Evolutionary conservation across 2,329 filamentous ascomycete species (phyloP).

Genomic region (Aureobasidium pullulans): DNA sequence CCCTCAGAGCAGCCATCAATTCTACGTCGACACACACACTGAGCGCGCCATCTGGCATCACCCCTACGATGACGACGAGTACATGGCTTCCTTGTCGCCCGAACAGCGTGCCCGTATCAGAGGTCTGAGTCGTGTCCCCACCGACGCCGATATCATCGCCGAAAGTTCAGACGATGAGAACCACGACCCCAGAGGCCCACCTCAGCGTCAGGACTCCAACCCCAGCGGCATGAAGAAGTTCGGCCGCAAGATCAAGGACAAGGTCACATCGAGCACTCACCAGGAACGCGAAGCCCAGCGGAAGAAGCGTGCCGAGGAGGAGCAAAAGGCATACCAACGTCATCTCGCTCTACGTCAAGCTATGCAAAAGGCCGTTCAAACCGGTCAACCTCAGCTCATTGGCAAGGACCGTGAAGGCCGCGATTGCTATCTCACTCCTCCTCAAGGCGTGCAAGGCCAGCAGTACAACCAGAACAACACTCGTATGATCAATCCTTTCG

Average conservation of each 20-base stretch:
- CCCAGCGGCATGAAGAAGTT: slow-evolving; percentile 31
- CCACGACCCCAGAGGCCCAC: slow-evolving; percentile 21
- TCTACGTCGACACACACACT: slow-evolving; percentile 53
- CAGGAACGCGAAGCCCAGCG: slow-evolving; percentile 45
- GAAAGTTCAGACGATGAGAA: slow-evolving; percentile 42
- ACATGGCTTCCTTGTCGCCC: slow-evolving; percentile 40
- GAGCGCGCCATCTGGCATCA: slow-evolving; percentile 54
- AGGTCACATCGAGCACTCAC: slow-evolving; percentile 50
- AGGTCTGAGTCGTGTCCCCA: slow-evolving; percentile 25
- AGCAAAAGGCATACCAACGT: slow-evolving; percentile 45
- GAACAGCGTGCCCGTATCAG: slow-evolving; percentile 44
- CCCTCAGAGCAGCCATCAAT: slow-evolving; percentile 47
- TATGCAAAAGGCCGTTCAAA: slow-evolving; percentile 45
- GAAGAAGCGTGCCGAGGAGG: slow-evolving; percentile 40
- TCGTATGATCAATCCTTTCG: slow-evolving; percentile 5
- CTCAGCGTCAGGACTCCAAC: slow-evolving; percentile 17
- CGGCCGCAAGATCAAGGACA: slow-evolving; percentile 53
- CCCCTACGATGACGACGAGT: slow-evolving; percentile 53
- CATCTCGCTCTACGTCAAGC: slow-evolving; percentile 45
- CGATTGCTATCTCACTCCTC: slow-evolving; percentile 54
- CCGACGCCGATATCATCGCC: slow-evolving; percentile 33
- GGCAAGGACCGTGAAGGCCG: slow-evolving; percentile 47
- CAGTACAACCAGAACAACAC: background rate
- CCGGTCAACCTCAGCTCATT: slow-evolving; percentile 49
- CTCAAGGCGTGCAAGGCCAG: slow-evolving; percentile 28